Conservation (phyloP, 352 stramenopile genomes). For the Phytopythium cucurbitacearum region DNA sequence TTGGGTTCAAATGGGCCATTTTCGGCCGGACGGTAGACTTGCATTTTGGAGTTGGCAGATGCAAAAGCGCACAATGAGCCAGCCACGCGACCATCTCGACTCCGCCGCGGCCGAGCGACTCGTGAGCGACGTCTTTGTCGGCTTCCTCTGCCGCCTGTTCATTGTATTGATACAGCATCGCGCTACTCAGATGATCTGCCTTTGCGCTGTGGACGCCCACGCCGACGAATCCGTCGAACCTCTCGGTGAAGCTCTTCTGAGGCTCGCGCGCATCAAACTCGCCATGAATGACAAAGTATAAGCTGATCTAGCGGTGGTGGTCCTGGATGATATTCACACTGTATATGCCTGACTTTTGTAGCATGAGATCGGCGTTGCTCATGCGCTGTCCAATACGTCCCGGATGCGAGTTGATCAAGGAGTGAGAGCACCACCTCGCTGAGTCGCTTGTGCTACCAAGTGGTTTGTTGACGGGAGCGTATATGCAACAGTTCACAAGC, state of each 20-base stretch:
- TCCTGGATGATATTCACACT: no score
- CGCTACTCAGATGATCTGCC: slow-evolving; percentile 36
- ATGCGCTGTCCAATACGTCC: slow-evolving; percentile 8
- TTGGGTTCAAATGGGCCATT: no score
- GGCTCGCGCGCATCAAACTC: slow-evolving; percentile 42
- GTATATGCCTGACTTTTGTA: slow-evolving; percentile 8
- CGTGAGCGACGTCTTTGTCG: slow-evolving; percentile 12
- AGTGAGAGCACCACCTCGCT: slow-evolving; percentile 8
- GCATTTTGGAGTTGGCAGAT: no score
- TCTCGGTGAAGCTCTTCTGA: slow-evolving; percentile 32
- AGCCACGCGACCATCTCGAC: no score
- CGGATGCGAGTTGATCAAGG: slow-evolving; percentile 28
- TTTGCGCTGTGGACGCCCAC: slow-evolving; percentile 26
- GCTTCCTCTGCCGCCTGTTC: slow-evolving; percentile 1
- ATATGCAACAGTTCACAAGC: slow-evolving; percentile 29
- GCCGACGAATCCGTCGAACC: slow-evolving; percentile 14
- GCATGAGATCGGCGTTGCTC: slow-evolving; percentile 40
- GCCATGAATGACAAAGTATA: slow-evolving; percentile 39
- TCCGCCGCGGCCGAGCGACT: slow-evolving; percentile 29
- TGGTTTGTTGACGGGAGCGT: slow-evolving; percentile 1
- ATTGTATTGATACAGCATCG: background rate
- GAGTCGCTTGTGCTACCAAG: background rate
- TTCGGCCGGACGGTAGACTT: no score
- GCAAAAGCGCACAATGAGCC: no score
- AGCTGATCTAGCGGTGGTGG: no score